Evolutionary conservation across 495 filamentous ascomycete species (phyloP), one percentile per base, ranked within the genome.

Genomic region (Trichoderma reesei): DNA sequence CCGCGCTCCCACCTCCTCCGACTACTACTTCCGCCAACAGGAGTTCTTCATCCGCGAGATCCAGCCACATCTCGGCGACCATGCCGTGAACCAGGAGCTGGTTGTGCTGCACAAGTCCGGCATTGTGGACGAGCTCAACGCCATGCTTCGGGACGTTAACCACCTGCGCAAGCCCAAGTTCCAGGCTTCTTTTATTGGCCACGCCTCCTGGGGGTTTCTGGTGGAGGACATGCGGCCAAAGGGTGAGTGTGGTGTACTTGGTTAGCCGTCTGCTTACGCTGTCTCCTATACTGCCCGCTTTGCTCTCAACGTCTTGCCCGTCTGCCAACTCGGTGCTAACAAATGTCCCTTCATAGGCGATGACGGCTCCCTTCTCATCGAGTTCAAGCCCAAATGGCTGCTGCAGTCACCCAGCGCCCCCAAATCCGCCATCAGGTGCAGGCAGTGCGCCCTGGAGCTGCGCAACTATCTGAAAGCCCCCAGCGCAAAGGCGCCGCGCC

Each of bases 351-450:
- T 59, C n/a, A 31, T 33, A 56, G 51, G 51, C 20, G 59, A 13
- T 39, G 59, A 20, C 48, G 42, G 6, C n/a, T 69, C 13, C 60
- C 64, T 79, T 0, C 69, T 86, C 0, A 75, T 91, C 31, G 90
- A 98, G 72, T 85, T 98, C 68, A 98, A 98, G 70, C 91, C 93
- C 6, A 98, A 98, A 73, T 98, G 94, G 94, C 83, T 97, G 1
- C 71, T 80, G 6, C 92, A 93, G 67, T 94, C 90, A 0, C 90
- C 89, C 1, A 85, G 84, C 33, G 92, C 92, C 0, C 92, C 91
- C 1, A 6, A 68, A 0, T 67, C 74, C 5, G 82, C 89, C 16
- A 81, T 70, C 26, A 80, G 92, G 33, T 98, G 94, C 73, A 87
- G 94, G 5, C 96, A 89, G 1, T 98, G 94, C 72, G 94, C 94